Evolutionary conservation across 208 protist species (phyloP).

Genomic region (Leishmania lainsoni): DNA sequence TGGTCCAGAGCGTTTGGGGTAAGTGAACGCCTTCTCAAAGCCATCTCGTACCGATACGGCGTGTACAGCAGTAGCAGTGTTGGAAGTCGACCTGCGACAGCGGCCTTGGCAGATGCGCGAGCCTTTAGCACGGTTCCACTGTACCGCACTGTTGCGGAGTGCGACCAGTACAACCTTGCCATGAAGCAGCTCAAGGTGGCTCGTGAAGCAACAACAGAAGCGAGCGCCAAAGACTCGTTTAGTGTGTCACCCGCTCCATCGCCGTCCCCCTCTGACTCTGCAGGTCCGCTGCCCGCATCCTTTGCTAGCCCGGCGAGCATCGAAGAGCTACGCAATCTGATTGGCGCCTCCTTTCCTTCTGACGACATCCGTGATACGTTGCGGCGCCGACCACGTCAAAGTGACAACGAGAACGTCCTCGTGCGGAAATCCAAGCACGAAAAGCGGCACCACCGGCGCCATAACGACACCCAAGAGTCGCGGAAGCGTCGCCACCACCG

Average conservation of each 20-base stretch:
- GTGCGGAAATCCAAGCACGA: conserved; percentile 7
- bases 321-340: conserved; percentile 31
- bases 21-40: neutral
- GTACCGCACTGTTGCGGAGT: conserved; percentile 31
- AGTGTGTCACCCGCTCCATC: conserved; percentile 13
- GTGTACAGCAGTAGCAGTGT: conserved; percentile 10
- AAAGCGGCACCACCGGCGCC: conserved; percentile 7
- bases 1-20: conserved; percentile 73
- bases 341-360: conserved; percentile 17
- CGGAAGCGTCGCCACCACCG: conserved; percentile 2
- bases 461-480: neutral
- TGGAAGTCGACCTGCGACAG: conserved; percentile 8
- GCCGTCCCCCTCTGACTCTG: neutral
- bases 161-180: conserved; percentile 9
- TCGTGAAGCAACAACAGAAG: neutral
- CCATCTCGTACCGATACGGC: conserved; percentile 24
- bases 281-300: neutral
- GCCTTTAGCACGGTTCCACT: conserved; percentile 10
- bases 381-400: conserved; percentile 1
- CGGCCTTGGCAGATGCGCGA: conserved; percentile 20
- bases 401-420: conserved; percentile 8
- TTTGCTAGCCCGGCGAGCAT: conserved; percentile 13
- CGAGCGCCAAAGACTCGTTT: neutral
- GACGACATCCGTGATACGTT: neutral
- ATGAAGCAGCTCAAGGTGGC: conserved; percentile 7